phyloP scores from a whole-genome alignment of 352 stramenopile genomes.

The Phytophthora agathidicida region DNA sequence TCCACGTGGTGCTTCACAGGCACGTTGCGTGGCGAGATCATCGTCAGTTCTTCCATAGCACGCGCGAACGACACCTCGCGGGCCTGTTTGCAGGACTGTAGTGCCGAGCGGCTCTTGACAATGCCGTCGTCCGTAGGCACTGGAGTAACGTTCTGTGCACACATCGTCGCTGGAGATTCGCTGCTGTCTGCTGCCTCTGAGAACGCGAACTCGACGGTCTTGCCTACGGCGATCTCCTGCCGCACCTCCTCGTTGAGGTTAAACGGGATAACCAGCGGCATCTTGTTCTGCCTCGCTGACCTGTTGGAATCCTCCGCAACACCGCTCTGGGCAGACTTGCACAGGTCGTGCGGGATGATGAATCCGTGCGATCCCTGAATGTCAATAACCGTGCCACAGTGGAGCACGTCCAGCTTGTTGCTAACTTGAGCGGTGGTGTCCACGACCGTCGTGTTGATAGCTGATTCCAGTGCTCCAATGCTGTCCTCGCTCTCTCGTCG shows the following conservation, averaged over 20 bases:
- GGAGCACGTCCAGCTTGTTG: conserved; percentile 69
- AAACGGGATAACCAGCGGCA: conserved; percentile 77
- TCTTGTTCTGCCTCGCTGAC: conserved; percentile 39
- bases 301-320: conserved; percentile 1
- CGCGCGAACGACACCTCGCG: conserved; percentile 75
- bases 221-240: conserved; percentile 64
- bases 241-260: conserved; percentile 55
- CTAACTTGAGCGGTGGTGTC: conserved; percentile 36
- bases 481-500: conserved; percentile 42
- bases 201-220: conserved; percentile 75
- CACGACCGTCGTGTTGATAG: conserved; percentile 21
- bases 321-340: conserved; percentile 16
- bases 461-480: conserved; percentile 40
- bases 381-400: conserved; percentile 82
- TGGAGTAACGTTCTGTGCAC: conserved; percentile 65
- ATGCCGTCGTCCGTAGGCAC: conserved; percentile 68
- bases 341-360: conserved; percentile 77
- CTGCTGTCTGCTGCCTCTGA: conserved; percentile 22
- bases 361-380: conserved; percentile 76
- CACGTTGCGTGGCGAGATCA: conserved; percentile 78
- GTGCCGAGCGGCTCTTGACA: conserved; percentile 66
- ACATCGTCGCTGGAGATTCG: conserved; percentile 39
- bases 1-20: conserved; percentile 82
- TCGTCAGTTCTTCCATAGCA: conserved; percentile 79
- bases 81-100: conserved; percentile 77